Evolutionary conservation across 139 green algal species (phyloP), one percentile per base, ranked within the genome.

Genomic region (Chlamydomonas sp.): DNA sequence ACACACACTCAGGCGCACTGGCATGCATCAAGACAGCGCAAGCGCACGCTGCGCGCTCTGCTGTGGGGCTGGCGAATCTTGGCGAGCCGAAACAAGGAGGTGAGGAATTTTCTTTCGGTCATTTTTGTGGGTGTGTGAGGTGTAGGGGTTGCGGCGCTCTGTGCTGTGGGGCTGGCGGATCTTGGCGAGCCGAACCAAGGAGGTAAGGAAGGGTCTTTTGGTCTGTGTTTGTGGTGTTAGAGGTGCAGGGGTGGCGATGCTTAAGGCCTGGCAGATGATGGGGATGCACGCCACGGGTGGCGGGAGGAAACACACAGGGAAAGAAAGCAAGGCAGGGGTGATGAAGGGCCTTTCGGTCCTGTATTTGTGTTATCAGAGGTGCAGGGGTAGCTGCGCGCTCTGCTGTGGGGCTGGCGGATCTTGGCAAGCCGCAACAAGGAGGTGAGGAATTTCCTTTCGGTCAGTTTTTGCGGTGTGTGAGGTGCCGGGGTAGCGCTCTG

Each of bases 311-410:
- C n/a, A n/a, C n/a, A n/a, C n/a, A n/a, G n/a, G n/a, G n/a, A n/a
- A n/a, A n/a, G n/a, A n/a, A n/a, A 59, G 60, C 47, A 75, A 82
- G 66, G 65, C 38, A 24, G 43, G 69, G 34, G 77, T 74, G 26
- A 29, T 58, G 5, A 35, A 20, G 0, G 59, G 71, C n/a, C 34
- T 33, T 35, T 5, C 4, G 8, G n/a, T 60, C n/a, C 29, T n/a
- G 29, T n/a, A n/a, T n/a, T n/a, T 8, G 70, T 78, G 49, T 58
- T 65, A 22, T 59, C 60, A 26, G 43, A 59, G 4, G 38, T 38
- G 58, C 48, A 59, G 5, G 39, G 58, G 26, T 69, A 65, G 58
- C 64, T 66, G n/a, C 28, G 48, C 1, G 28, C 5, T 10, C 62
- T 73, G 48, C 43, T 73, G 16, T 24, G 39, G 6, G 54, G n/a